Evolutionary conservation across 306 rosid genomes (phyloP).

Genomic region (Castanea crenata): DNA sequence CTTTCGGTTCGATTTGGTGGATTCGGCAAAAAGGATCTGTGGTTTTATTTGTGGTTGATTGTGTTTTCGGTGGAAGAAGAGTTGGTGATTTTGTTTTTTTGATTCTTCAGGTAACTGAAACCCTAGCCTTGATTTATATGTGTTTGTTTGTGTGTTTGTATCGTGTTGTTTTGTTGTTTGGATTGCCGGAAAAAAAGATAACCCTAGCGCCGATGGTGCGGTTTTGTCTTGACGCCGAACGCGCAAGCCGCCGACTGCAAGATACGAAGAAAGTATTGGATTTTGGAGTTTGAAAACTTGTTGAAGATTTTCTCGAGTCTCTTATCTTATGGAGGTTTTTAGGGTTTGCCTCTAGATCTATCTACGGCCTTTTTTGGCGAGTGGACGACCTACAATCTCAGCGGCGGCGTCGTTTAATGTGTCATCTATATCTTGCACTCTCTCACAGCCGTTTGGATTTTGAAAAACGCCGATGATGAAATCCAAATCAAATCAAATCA

Average conservation of each 20-base stretch:
- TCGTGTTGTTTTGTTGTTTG: conserved; percentile 3
- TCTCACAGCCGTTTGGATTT: background rate
- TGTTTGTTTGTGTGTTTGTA: background rate
- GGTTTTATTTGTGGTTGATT: background rate
- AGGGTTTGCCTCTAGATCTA: background rate
- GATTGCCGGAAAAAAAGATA: background rate
- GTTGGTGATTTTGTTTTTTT: no score
- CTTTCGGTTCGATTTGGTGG: background rate
- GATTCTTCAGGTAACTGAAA: background rate
- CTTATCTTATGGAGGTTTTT: background rate
- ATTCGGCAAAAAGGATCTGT: background rate
- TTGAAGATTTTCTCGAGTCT: background rate
- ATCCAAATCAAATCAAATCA: background rate
- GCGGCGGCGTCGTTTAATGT: background rate
- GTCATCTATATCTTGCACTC: background rate
- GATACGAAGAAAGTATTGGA: background rate
- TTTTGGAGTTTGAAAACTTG: background rate
- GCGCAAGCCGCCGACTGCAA: background rate
- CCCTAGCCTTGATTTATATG: background rate
- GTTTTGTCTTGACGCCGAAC: background rate
- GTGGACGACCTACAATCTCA: background rate
- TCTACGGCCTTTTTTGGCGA: background rate
- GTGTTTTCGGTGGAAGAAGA: no score
- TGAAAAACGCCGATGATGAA: no score
- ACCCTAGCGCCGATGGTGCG: background rate